These are phyloP conservation scores for Phytopythium boreale DNA, from an alignment of 352 stramenopile genomes.

Conservation along the genomic window DNA sequence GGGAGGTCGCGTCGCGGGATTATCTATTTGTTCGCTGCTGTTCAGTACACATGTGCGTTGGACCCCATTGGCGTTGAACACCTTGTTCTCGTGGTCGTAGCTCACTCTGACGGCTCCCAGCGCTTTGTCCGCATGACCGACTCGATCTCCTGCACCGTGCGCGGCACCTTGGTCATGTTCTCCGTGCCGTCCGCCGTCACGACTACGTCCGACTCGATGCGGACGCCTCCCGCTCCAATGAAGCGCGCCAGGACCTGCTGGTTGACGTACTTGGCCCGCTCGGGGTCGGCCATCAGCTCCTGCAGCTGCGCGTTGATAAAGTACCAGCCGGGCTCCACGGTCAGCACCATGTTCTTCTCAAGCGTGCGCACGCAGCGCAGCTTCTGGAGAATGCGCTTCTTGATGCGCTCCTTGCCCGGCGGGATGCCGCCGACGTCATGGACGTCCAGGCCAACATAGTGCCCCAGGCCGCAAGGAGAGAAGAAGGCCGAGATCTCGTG, in stretches of 20 bases:
- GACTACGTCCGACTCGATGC: conserved; percentile 97
- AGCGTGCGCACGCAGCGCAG: conserved; percentile 93
- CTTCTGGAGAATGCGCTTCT: conserved; percentile 71
- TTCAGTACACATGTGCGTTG: conserved; percentile 87
- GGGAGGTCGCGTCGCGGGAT: too few relatives aligned
- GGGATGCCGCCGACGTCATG: conserved; percentile 96
- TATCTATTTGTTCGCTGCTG: neutral
- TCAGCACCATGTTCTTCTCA: conserved; percentile 95
- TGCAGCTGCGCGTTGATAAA: conserved; percentile 98
- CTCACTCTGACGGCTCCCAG: neutral
- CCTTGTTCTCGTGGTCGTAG: too few relatives aligned
- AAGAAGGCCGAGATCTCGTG: conserved; percentile 96
- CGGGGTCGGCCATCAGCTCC: conserved; percentile 81
- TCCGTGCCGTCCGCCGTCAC: conserved; percentile 95
- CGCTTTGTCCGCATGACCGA: conserved; percentile 84
- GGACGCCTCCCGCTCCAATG: conserved; percentile 93
- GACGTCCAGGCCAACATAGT: conserved; percentile 98
- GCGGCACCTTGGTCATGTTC: conserved; percentile 96
- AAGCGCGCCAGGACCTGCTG: conserved; percentile 88
- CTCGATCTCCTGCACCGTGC: conserved; percentile 95
- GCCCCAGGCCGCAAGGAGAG: conserved; percentile 98
- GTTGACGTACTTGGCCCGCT: conserved; percentile 83
- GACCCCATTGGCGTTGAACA: too few relatives aligned
- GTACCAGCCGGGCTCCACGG: conserved; percentile 98
- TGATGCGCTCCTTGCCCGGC: conserved; percentile 48